Evolutionary conservation across 495 filamentous ascomycete species (phyloP).

Genomic region (Talaromyces trachyspermus): DNA sequence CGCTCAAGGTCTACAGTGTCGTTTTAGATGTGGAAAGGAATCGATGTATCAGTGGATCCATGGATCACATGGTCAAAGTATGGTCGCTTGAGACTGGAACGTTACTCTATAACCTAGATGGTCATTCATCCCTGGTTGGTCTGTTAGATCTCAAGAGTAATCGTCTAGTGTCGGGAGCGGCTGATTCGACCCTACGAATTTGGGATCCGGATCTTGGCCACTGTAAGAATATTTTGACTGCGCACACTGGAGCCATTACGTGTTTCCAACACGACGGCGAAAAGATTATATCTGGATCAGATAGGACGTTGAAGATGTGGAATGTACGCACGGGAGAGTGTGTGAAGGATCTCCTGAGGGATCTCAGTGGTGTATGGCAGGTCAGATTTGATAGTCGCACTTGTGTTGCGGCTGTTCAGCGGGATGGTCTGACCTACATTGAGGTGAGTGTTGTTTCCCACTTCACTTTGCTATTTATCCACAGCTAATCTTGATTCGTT

Average conservation of each 20-base stretch:
- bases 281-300: slow-evolving; percentile 93
- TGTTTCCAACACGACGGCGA: slow-evolving; percentile 98
- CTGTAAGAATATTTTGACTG: slow-evolving; percentile 81
- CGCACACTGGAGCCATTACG: slow-evolving; percentile 95
- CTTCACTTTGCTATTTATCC: background rate
- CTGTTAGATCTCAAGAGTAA: slow-evolving; percentile 84
- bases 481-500: no score
- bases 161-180: slow-evolving; percentile 87
- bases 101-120: slow-evolving; percentile 84
- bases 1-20: slow-evolving; percentile 94
- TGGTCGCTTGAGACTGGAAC: slow-evolving; percentile 92
- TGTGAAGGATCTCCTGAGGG: slow-evolving; percentile 89
- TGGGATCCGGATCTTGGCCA: slow-evolving; percentile 94
- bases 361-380: slow-evolving; percentile 95
- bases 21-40: slow-evolving; percentile 89
- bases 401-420: slow-evolving; percentile 94
- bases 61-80: slow-evolving; percentile 97
- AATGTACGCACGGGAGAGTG: slow-evolving; percentile 87
- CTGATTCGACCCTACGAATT: slow-evolving; percentile 89
- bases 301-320: slow-evolving; percentile 98
- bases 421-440: slow-evolving; percentile 85
- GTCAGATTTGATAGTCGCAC: slow-evolving; percentile 94
- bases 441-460: no score
- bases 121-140: slow-evolving; percentile 90
- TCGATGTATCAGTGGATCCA: slow-evolving; percentile 94